phyloP scores from a whole-genome alignment of 2,329 filamentous ascomycete species.

The Phaeoacremonium minimum region DNA sequence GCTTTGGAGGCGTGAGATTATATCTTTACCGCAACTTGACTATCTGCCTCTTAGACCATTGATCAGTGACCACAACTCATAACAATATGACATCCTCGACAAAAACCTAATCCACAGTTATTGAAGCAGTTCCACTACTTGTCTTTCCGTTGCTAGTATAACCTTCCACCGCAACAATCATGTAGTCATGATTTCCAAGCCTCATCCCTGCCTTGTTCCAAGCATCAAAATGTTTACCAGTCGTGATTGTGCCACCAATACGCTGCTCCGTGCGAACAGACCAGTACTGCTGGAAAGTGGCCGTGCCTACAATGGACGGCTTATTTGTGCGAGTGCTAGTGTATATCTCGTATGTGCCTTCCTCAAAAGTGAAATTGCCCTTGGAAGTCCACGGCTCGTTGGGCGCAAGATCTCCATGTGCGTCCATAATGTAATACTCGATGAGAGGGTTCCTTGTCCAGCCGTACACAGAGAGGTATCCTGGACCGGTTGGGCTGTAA shows the following conservation, averaged over 20 bases:
- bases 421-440: conserved; percentile 56
- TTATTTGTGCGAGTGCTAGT: conserved; percentile 42
- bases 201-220: conserved; percentile 44
- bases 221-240: conserved; percentile 47
- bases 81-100: too few relatives aligned
- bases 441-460: conserved; percentile 50
- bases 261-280: conserved; percentile 41
- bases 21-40: too few relatives aligned
- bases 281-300: conserved; percentile 52
- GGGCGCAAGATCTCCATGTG: conserved; percentile 44
- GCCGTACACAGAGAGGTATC: conserved; percentile 53
- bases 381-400: conserved; percentile 39
- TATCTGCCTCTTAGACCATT: too few relatives aligned
- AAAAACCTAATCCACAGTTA: too few relatives aligned
- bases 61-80: too few relatives aligned
- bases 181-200: conserved; percentile 47
- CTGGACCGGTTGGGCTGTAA: conserved; percentile 28
- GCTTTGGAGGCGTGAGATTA: too few relatives aligned
- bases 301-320: conserved; percentile 48
- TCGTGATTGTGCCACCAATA: conserved; percentile 47
- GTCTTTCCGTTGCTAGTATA: conserved; percentile 35
- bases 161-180: conserved; percentile 46
- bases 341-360: conserved; percentile 48
- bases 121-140: conserved; percentile 20
- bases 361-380: conserved; percentile 46